Base-by-base conservation (phyloP, 306 rosid genomes). In the Datisca glomerata region DNA sequence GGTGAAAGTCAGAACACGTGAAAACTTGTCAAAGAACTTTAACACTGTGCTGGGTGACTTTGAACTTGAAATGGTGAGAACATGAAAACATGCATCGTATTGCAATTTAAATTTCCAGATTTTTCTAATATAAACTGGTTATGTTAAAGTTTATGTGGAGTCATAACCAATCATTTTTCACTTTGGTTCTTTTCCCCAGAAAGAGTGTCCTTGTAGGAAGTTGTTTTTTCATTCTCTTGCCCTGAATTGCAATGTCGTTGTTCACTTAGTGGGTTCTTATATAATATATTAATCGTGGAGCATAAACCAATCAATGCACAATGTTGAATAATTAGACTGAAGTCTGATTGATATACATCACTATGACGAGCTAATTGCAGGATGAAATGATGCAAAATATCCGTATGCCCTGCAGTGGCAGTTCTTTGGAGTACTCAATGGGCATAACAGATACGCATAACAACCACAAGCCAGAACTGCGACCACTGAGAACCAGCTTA, bases 41-140 rank as follows among this genome's bases (percentile, higher is more conserved):
- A 61, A 66, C 57, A 32, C 31, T 48, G 40, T 49, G 41, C 64
- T 67, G 70, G 80, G 63, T 51, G 91, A 70, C 53, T 42, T 86
- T 56, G 78, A 67, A 47, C 71, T 63, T 45, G 93, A 81, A 58
- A 58, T 61, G 72, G 93, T 86, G 41, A 65, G 69, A 48, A 48
- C 68, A 23, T 56, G 53, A 17, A 12, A 18, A 1, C 49, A 61
- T 42, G 41, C 36, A 38, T 61, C 46, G 41, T 61, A 43, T 16
- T 29, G 34, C 24, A 31, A 28, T 37, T 24, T n/a, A n/a, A n/a
- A n/a, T n/a, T n/a, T n/a, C n/a, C n/a, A 31, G 9, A 31, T 3
- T 14, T 31, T 31, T 8, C n/a, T 12, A 8, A 31, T 31, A 31
- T 31, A 14, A 3, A 8, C 36, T 8, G n/a, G n/a, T 31, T 31